Conservation (phyloP, 2,329 filamentous ascomycete genomes). For the Monilinia fructicola region DNA sequence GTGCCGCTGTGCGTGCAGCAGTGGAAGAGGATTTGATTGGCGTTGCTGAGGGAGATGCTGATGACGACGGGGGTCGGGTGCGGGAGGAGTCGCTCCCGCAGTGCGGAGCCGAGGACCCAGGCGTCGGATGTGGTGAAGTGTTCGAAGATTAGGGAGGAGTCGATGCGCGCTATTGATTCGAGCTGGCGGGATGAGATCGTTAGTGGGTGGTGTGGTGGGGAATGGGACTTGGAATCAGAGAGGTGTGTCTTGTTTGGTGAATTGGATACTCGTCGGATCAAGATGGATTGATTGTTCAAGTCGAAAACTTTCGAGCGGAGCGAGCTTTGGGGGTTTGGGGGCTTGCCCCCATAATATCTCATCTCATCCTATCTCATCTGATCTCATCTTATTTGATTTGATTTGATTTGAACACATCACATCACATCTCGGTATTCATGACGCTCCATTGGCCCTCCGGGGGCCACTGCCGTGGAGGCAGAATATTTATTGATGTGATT, state of each 20-base stretch:
- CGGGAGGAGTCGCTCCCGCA: constrained; percentile 61
- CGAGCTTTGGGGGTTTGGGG: too few species aligned
- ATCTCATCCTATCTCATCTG: too few species aligned
- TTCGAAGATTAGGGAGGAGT: constrained; percentile 38
- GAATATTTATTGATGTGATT: not conserved
- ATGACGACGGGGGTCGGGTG: constrained; percentile 58
- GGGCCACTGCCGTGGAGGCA: constrained; percentile 8
- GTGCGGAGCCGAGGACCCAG: constrained; percentile 62
- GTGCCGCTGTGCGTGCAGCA: constrained; percentile 64
- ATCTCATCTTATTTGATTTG: too few species aligned
- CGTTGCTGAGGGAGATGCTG: constrained; percentile 61
- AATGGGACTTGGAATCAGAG: not conserved
- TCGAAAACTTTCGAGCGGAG: too few species aligned
- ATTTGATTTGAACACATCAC: too few species aligned
- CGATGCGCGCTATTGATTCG: constrained; percentile 38
- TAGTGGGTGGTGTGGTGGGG: not conserved
- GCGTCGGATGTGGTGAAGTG: constrained; percentile 64
- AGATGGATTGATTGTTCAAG: too few species aligned
- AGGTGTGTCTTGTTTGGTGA: not conserved
- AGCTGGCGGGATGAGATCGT: constrained; percentile 31
- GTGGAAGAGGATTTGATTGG: constrained; percentile 67
- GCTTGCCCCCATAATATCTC: too few species aligned
- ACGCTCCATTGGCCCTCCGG: constrained; percentile 18
- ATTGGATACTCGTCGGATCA: too few species aligned
- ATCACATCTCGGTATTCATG: not conserved